Evolutionary conservation across 176 grass and related monocot species (phyloP), one percentile per base, ranked within the genome.

Genomic region (Poa pratensis): DNA sequence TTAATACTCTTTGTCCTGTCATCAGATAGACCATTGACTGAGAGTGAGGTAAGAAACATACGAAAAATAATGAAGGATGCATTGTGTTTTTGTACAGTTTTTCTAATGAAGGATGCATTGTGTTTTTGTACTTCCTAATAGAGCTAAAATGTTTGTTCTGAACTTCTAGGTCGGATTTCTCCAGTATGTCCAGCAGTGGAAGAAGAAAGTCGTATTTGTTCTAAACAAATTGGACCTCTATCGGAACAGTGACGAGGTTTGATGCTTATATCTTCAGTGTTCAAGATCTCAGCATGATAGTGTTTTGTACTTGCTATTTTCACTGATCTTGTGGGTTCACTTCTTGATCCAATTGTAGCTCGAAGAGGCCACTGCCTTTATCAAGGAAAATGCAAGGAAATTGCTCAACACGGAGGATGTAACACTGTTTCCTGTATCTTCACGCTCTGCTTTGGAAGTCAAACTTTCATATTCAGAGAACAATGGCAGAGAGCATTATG

Each of bases 131-230:
- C 46, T 39, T 77, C 62, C 45, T 72, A 53, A 49, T 84, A 39
- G 34, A 76, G 8, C 27, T 73, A 37, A 76, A 81, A n/a, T 15
- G 7, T 11, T 82, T 87, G 17, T 54, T 89, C 12, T 20, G 61
- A 79, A 86, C 59, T 90, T 90, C 46, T 88, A 99, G 96, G 96
- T 99, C 37, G 84, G 73, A 88, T 99, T 99, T 94, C 91, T 99
- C 59, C 84, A 72, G 40, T 99, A 99, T 88, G 70, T 94, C 6
- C 91, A 99, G 28, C 96, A 99, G 82, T 98, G 96, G 93, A 99
- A 94, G 84, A 99, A 99, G 84, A 99, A 96, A 92, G 86, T 99
- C 58, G 88, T 99, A 58, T 99, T 99, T 96, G 81, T 99, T 65
- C 71, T 96, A 71, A 99, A 99, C 82, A 99, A 99, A 89, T 61